phyloP scores from a whole-genome alignment of 2,329 filamentous ascomycete species.

The Rutstroemia sp. region DNA sequence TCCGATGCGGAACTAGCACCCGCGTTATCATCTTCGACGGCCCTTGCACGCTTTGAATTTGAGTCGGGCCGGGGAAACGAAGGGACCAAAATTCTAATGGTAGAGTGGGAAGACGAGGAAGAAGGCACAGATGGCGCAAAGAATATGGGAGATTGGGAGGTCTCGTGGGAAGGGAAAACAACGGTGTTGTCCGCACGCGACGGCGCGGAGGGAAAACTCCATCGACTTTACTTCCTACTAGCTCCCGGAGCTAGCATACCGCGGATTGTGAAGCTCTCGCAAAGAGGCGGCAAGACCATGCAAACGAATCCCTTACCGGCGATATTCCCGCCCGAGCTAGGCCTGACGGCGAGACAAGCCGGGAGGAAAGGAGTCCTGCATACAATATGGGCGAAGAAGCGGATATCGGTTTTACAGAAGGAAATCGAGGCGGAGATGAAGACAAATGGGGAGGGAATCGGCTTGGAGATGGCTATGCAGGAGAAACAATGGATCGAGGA shows the following conservation, averaged over 20 bases:
- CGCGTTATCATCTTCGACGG: conserved; percentile 44
- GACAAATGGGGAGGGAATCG: conserved; percentile 72
- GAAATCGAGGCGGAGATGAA: conserved; percentile 71
- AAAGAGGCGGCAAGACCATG: conserved; percentile 37
- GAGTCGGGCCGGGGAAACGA: conserved; percentile 69
- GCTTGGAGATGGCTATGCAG: conserved; percentile 72
- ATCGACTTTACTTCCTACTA: conserved; percentile 72
- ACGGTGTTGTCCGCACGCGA: conserved; percentile 51
- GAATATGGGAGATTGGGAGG: conserved; percentile 53
- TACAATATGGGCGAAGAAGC: conserved; percentile 83
- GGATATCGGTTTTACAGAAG: conserved; percentile 63
- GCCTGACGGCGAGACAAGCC: conserved; percentile 54
- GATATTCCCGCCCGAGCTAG: conserved; percentile 73
- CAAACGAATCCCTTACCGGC: conserved; percentile 76
- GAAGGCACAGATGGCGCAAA: conserved; percentile 35
- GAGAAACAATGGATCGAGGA: conserved; percentile 81
- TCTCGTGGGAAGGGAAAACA: conserved; percentile 77
- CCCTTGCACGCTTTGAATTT: conserved; percentile 83
- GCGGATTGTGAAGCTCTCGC: conserved; percentile 58
- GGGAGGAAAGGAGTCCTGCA: conserved; percentile 74
- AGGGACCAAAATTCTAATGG: conserved; percentile 87
- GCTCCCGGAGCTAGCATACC: conserved; percentile 67
- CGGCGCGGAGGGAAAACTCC: conserved; percentile 33
- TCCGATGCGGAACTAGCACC: conserved; percentile 27
- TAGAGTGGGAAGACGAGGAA: conserved; percentile 68